Base-by-base conservation (phyloP, 352 stramenopile species). In the Phytophthora sp. region DNA sequence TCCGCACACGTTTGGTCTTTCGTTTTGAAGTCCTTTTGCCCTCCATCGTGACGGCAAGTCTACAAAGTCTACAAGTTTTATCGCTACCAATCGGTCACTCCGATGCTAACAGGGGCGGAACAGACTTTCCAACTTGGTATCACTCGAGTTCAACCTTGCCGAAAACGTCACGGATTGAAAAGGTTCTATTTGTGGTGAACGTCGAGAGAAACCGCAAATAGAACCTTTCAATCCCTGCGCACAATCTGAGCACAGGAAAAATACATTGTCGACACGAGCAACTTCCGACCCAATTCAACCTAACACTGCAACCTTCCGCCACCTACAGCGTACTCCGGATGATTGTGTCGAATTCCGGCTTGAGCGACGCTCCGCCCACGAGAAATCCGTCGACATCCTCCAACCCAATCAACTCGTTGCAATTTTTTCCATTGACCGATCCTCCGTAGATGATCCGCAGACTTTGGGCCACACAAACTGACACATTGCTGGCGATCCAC, bases 351-450 rank as follows among this genome's bases (percentile, higher is more conserved):
- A 98, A 98, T 54, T 98, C 91, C 23, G 89, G 84, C 63, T 97
- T 98, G 67, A 98, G 86, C 35, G 93, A 97, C 7, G 95, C 95
- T 52, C 95, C 94, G 49, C 95, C 95, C 33, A 98, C 94, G 21
- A 98, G 83, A 83, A 98, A 98, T 23, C 95, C 95, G 60, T 98
- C 95, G 45, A 93, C 82, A 58, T 93, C 86, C 20, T 87, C 70
- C 29, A 96, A 80, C 26, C 76, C 77, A 49, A 97, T 96, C 59
- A 98, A 87, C 50, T 95, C 84, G 27, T 73, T 72, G 66, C 89
- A 97, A 79, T 98, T 98, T 57, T 86, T 80, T 27, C 60, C 84
- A 53, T 96, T 98, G 27, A 98, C 95, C n/a, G 91, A 98, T 18
- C 95, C 92, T 42, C 91, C 91, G 72, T 97, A 98, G 71, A 97